Percentiles rank a stretch among this genome's conserved stretches.
phyloP scores from a whole-genome alignment of 352 stramenopile genomes.

The Phytophthora pluvialis region DNA sequence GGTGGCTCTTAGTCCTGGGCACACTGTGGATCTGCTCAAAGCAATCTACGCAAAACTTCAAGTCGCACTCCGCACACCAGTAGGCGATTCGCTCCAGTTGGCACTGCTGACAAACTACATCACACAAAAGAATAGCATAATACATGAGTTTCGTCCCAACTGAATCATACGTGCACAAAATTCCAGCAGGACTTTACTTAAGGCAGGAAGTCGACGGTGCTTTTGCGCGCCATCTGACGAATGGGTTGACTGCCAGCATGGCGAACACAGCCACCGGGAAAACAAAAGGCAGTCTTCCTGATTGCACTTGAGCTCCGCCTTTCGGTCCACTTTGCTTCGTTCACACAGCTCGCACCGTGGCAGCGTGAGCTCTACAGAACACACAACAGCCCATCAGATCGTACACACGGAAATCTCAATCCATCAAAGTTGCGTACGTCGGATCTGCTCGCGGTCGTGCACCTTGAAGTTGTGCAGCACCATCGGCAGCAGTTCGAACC shows the following conservation, averaged over 20 bases:
- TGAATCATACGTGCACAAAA: slow-evolving; percentile 6
- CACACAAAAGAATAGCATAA: slow-evolving; percentile 6
- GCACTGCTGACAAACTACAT: slow-evolving; percentile 68
- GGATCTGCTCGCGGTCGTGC: slow-evolving; percentile 36
- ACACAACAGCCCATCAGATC: neutral
- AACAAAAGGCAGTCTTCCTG: slow-evolving; percentile 27
- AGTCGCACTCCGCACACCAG: slow-evolving; percentile 68
- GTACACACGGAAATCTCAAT: neutral
- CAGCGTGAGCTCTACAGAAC: slow-evolving; percentile 31
- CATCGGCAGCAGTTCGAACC: slow-evolving; percentile 40
- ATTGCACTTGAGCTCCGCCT: slow-evolving; percentile 34
- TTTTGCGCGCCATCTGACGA: slow-evolving; percentile 12
- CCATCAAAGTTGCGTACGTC: slow-evolving; percentile 22
- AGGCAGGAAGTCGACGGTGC: slow-evolving; percentile 32
- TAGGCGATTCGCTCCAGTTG: slow-evolving; percentile 47
- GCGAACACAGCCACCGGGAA: slow-evolving; percentile 19
- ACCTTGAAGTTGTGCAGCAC: slow-evolving; percentile 39
- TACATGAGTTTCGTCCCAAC: neutral
- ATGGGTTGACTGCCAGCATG: slow-evolving; percentile 36
- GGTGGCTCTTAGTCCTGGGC: slow-evolving; percentile 36
- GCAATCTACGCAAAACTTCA: slow-evolving; percentile 70
- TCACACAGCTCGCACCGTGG: slow-evolving; percentile 34
- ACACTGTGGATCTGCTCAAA: slow-evolving; percentile 60
- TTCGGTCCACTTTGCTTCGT: slow-evolving; percentile 1
- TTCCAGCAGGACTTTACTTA: slow-evolving; percentile 25